phyloP scores from a whole-genome alignment of 345 rosid genomes.

The Kandelia obovata region DNA sequence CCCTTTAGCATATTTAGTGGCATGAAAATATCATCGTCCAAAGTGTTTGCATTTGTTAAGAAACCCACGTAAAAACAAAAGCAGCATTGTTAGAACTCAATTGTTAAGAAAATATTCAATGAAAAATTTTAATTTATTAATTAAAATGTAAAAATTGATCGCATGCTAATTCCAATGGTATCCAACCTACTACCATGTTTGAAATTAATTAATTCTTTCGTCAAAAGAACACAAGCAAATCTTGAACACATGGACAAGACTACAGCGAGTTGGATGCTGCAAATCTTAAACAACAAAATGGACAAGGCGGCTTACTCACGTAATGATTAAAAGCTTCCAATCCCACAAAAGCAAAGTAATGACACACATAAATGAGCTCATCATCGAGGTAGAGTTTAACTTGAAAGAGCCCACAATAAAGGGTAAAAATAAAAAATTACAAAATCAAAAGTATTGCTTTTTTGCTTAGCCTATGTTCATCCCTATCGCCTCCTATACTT shows the following conservation, averaged over 20 bases:
- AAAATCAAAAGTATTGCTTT: background rate
- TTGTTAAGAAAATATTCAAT: too few species aligned
- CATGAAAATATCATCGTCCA: too few species aligned
- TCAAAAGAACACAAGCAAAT: background rate
- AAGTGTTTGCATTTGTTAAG: too few species aligned
- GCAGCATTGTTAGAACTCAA: too few species aligned
- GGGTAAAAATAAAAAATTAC: too few species aligned
- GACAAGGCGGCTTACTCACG: constrained; percentile 7
- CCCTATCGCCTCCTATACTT: constrained; percentile 18
- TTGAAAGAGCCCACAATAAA: constrained; percentile 18
- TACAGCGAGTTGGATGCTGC: background rate
- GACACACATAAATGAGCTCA: constrained; percentile 26
- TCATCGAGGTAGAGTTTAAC: constrained; percentile 22
- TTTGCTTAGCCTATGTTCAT: background rate
- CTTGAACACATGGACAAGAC: background rate
- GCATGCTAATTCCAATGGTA: too few species aligned
- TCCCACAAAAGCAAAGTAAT: background rate
- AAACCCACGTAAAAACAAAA: too few species aligned
- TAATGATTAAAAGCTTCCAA: constrained; percentile 22
- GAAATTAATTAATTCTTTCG: too few species aligned
- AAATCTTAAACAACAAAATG: background rate
- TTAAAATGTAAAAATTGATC: too few species aligned
- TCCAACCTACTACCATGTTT: too few species aligned
- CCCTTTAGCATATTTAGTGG: too few species aligned
- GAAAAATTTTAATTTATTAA: too few species aligned